These are phyloP conservation scores for Claviceps citrina DNA, from an alignment of 2,329 filamentous ascomycete genomes.

Conservation along the genomic window DNA sequence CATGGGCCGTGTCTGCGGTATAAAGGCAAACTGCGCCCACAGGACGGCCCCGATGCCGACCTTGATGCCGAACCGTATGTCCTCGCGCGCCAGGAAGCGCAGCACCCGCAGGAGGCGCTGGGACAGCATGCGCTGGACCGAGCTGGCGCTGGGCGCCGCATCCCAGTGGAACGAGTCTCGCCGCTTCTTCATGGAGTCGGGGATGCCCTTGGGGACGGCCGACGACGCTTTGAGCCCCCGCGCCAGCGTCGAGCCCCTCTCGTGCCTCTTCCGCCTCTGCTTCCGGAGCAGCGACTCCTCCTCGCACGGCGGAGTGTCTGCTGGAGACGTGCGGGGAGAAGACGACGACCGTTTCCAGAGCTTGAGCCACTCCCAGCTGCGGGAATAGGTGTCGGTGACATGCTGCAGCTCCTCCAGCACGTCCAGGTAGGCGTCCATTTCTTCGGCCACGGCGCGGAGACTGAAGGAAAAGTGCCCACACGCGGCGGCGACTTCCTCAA, in stretches of 20 bases:
- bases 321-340: conserved; percentile 3
- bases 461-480: conserved; percentile 95
- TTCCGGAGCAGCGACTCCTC: conserved; percentile 24
- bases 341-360: conserved; percentile 44
- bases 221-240: too few relatives aligned
- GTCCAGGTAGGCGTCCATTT: conserved; percentile 69
- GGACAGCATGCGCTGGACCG: conserved; percentile 28
- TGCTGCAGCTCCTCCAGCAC: conserved; percentile 76
- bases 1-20: conserved; percentile 58
- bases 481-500: conserved; percentile 93
- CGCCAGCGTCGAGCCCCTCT: too few relatives aligned
- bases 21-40: conserved; percentile 80
- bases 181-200: conserved; percentile 35
- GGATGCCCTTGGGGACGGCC: conserved; percentile 40
- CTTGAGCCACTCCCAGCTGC: conserved; percentile 72
- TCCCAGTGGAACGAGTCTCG: conserved; percentile 42
- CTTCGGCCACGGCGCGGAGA: conserved; percentile 76
- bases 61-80: conserved; percentile 70
- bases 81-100: conserved; percentile 36
- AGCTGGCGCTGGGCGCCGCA: conserved; percentile 32
- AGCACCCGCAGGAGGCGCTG: conserved; percentile 30
- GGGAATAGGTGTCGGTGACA: conserved; percentile 42
- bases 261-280: conserved; percentile 13
- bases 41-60: conserved; percentile 80
- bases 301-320: conserved; percentile 30